Percentiles rank a stretch among this genome's conserved stretches.
Conservation (phyloP, 805 yeast species). For the Yarrowia bubula region DNA sequence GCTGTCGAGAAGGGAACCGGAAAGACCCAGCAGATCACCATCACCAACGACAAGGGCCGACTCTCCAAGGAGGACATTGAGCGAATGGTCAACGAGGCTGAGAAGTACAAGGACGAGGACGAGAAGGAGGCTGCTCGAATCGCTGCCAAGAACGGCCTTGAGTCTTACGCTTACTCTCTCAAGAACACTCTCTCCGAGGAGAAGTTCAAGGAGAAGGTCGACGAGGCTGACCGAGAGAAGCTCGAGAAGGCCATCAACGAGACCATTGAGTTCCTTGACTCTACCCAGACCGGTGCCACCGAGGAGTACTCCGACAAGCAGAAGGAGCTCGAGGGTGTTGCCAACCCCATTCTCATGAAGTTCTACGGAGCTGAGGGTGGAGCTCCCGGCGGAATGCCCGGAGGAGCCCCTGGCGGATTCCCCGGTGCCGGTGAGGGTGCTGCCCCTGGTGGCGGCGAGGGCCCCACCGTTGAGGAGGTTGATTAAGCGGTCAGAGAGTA, state of each 20-base stretch:
- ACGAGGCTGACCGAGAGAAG: slow-evolving; percentile 63
- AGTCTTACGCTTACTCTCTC: slow-evolving; percentile 90
- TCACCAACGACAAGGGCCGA: slow-evolving; percentile 98
- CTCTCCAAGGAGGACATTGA: slow-evolving; percentile 96
- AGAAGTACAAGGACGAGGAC: slow-evolving; percentile 95
- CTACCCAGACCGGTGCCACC: slow-evolving; percentile 84
- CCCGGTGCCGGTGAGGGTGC: slow-evolving; percentile 64
- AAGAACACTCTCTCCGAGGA: slow-evolving; percentile 78
- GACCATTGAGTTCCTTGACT: slow-evolving; percentile 88
- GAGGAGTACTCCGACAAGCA: slow-evolving; percentile 92
- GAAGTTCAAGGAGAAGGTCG: slow-evolving; percentile 72
- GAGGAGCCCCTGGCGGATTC: slow-evolving; percentile 66
- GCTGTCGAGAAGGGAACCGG: slow-evolving; percentile 99
- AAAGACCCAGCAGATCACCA: slow-evolving; percentile 94
- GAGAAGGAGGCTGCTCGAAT: slow-evolving; percentile 92
- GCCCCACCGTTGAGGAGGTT: slow-evolving; percentile 61
- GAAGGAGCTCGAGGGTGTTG: slow-evolving; percentile 92
- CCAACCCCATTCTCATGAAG: slow-evolving; percentile 96
- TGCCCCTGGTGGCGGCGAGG: slow-evolving; percentile 54
- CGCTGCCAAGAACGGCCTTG: slow-evolving; percentile 91
- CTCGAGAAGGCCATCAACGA: slow-evolving; percentile 79
- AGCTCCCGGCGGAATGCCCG: slow-evolving; percentile 72
- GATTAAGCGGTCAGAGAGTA: slow-evolving; percentile 30
- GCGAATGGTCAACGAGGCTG: slow-evolving; percentile 97
- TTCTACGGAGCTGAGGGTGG: slow-evolving; percentile 91